Conservation (phyloP, 2,329 filamentous ascomycete species). For the Colletotrichum incanum region DNA sequence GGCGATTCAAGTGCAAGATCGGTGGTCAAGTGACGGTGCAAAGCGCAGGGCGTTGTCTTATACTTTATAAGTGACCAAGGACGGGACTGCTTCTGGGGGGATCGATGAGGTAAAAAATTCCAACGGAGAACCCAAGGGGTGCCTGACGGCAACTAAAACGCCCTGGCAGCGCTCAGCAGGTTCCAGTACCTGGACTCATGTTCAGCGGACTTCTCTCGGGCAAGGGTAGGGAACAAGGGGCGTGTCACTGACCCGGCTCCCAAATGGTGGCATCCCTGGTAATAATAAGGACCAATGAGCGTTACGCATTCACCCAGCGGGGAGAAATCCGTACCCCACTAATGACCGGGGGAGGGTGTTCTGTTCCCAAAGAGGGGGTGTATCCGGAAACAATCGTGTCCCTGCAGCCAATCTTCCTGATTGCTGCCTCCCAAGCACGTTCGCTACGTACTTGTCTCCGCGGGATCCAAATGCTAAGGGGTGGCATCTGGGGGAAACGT, state of each 20-base stretch:
- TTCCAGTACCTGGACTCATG: conserved; percentile 36
- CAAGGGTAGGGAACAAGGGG: conserved; percentile 33
- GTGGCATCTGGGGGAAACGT: conserved; percentile 36
- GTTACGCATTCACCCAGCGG: conserved; percentile 12
- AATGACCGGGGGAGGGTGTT: conserved; percentile 25
- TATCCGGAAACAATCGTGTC: conserved; percentile 3
- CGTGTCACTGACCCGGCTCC: conserved; percentile 37
- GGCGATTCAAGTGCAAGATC: not conserved
- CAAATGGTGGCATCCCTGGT: conserved; percentile 20
- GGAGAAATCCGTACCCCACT: conserved; percentile 42
- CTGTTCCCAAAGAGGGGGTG: conserved; percentile 31
- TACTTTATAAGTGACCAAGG: conserved; percentile 38
- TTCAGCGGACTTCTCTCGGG: conserved; percentile 39
- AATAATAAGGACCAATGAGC: conserved; percentile 30
- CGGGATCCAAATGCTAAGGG: conserved; percentile 35
- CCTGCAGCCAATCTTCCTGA: conserved; percentile 22
- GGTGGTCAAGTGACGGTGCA: not conserved
- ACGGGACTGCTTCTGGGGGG: conserved; percentile 26
- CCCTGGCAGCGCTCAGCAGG: conserved; percentile 38
- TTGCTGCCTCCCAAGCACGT: conserved; percentile 15
- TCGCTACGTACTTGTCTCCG: conserved; percentile 30
- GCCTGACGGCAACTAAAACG: conserved; percentile 42
- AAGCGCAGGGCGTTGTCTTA: conserved; percentile 38
- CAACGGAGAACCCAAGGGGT: conserved; percentile 39
- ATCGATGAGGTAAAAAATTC: conserved; percentile 42